phyloP scores from a whole-genome alignment of 805 yeast species.

The Candida morakotiae region DNA sequence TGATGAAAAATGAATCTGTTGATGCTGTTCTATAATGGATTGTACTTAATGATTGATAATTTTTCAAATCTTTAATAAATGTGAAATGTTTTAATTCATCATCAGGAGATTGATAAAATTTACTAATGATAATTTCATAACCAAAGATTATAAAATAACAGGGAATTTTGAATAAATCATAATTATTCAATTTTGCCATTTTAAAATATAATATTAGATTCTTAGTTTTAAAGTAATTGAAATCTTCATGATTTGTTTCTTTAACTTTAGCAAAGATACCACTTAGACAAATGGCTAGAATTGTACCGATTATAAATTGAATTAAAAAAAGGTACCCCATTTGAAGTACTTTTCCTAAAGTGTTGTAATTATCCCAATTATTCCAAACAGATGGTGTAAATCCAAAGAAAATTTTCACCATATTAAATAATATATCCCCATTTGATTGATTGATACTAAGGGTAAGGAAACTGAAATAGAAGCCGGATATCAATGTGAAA shows the following conservation, averaged over 20 bases:
- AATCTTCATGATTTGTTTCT: constrained; percentile 32
- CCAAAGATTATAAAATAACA: constrained; percentile 27
- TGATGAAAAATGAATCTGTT: constrained; percentile 34
- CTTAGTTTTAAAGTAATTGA: constrained; percentile 36
- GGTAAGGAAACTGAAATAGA: constrained; percentile 50
- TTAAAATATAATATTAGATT: constrained; percentile 35
- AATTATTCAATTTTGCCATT: constrained; percentile 19
- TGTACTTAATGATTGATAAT: constrained; percentile 28
- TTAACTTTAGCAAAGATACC: constrained; percentile 34
- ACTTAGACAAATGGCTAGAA: constrained; percentile 51
- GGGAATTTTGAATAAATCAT: constrained; percentile 33
- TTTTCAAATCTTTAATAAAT: constrained; percentile 20
- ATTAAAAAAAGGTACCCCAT: constrained; percentile 50
- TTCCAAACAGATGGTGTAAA: constrained; percentile 61
- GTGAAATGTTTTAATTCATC: constrained; percentile 30
- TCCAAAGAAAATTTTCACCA: constrained; percentile 51
- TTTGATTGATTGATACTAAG: constrained; percentile 40
- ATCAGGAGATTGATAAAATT: constrained; percentile 14
- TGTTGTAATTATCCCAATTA: constrained; percentile 46
- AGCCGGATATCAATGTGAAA: constrained; percentile 48
- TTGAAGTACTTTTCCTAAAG: constrained; percentile 43
- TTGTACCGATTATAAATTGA: constrained; percentile 52
- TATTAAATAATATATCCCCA: constrained; percentile 45
- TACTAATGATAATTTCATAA: constrained; percentile 26
- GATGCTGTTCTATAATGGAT: constrained; percentile 35